Evolutionary conservation across 192 early-diverging fungal genomes (phyloP).

Genomic region (Backusella westeae): DNA sequence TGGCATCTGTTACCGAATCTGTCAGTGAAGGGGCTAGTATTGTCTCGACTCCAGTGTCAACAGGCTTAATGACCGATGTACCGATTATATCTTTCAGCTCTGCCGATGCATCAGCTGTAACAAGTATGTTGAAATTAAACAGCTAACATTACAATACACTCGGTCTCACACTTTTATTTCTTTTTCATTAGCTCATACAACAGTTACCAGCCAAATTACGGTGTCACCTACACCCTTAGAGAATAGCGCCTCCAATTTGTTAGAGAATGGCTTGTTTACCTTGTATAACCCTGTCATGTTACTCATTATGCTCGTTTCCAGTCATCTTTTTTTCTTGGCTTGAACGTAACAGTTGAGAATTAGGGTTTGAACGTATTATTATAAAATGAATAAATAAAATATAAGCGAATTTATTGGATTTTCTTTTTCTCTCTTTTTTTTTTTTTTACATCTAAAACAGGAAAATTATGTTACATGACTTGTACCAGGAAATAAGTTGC

Average conservation of each 20-base stretch:
- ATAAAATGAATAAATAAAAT: background rate
- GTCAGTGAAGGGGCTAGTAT: background rate
- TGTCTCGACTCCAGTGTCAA: background rate
- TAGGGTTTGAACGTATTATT: background rate
- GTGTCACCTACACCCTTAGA: constrained; percentile 1
- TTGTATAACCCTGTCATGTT: background rate
- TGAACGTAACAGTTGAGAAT: background rate
- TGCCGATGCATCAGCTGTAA: background rate
- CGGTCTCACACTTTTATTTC: background rate
- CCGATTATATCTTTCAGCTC: background rate
- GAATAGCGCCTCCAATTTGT: background rate
- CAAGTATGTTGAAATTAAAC: background rate
- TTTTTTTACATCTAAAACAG: background rate
- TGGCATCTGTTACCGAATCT: background rate
- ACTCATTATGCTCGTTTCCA: background rate
- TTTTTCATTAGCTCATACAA: constrained; percentile 6
- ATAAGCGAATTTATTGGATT: background rate
- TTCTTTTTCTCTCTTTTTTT: background rate
- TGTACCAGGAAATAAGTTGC: no score
- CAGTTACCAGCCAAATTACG: constrained; percentile 2
- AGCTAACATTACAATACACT: background rate
- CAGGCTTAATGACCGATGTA: background rate
- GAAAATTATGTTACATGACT: background rate
- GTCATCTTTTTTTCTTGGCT: background rate
- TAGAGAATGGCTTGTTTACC: background rate